Percentiles rank a stretch among this genome's conserved stretches.
Conservation (phyloP, 345 rosid species). For the Brassica juncea region DNA sequence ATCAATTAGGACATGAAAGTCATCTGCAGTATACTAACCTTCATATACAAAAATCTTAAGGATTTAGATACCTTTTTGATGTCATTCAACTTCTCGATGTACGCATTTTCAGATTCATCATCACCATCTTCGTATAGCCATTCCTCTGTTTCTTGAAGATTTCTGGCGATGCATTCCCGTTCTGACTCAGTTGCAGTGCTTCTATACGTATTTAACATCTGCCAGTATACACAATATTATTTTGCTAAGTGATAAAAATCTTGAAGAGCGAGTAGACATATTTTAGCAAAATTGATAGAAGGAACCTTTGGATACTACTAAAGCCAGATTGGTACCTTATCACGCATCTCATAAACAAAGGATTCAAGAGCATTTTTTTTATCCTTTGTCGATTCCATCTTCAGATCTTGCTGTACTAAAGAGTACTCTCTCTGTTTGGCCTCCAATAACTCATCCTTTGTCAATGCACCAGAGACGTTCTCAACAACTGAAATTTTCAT, state of each 20-base stretch:
- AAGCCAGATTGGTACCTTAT: conserved; percentile 54
- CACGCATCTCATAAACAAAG: conserved; percentile 80
- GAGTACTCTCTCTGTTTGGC: conserved; percentile 61
- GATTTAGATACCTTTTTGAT: conserved; percentile 55
- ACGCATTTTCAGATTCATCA: conserved; percentile 72
- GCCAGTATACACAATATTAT: conserved; percentile 9
- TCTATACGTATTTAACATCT: conserved; percentile 66
- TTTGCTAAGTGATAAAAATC: neutral
- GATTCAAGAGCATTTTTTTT: conserved; percentile 76
- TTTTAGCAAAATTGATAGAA: neutral
- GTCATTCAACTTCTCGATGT: conserved; percentile 55
- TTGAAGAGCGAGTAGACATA: neutral
- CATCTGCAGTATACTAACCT: conserved; percentile 15
- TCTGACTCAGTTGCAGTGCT: conserved; percentile 59
- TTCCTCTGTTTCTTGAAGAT: conserved; percentile 75
- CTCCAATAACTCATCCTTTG: conserved; percentile 52
- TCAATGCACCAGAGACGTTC: conserved; percentile 55
- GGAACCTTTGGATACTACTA: neutral
- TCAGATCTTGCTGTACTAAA: conserved; percentile 61
- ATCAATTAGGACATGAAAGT: conserved; percentile 3
- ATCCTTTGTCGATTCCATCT: conserved; percentile 75
- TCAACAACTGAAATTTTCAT: conserved; percentile 57
- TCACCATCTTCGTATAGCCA: conserved; percentile 85
- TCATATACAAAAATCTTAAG: neutral
- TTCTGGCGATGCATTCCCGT: conserved; percentile 59